phyloP scores from a whole-genome alignment of 306 rosid genomes.

The Castanopsis chinensis region DNA sequence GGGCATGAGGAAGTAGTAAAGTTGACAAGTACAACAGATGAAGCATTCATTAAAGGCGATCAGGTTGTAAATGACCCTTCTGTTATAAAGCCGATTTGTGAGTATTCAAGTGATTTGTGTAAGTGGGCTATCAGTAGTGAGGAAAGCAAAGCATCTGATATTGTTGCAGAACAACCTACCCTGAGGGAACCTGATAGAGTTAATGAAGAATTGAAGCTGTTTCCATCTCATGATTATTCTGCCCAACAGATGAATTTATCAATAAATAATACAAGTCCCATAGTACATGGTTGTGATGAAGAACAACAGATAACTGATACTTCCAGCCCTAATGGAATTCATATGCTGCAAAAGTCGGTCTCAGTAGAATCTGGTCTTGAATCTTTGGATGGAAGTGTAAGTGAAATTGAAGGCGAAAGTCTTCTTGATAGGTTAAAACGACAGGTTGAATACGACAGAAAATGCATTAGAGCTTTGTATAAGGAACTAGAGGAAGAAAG shows the following conservation, averaged over 20 bases:
- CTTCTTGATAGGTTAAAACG: constrained; percentile 45
- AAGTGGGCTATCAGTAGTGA: constrained; percentile 14
- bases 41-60: constrained; percentile 26
- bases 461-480: constrained; percentile 48
- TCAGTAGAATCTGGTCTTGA: constrained; percentile 58
- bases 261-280: constrained; percentile 19
- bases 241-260: constrained; percentile 26
- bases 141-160: constrained; percentile 35
- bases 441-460: constrained; percentile 54
- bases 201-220: constrained; percentile 35
- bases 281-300: constrained; percentile 15
- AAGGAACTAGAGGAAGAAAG: constrained; percentile 88
- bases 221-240: constrained; percentile 21
- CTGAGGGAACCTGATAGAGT: constrained; percentile 28
- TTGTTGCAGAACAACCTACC: constrained; percentile 26
- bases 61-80: constrained; percentile 21
- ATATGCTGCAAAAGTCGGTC: constrained; percentile 34
- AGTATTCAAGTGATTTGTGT: constrained; percentile 17
- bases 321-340: constrained; percentile 30
- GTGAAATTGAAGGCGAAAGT: constrained; percentile 74
- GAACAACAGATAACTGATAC: constrained; percentile 31
- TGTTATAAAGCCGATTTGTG: constrained; percentile 26
- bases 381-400: constrained; percentile 49
- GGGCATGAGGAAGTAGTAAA: constrained; percentile 23
- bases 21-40: constrained; percentile 21